Evolutionary conservation across 768 basidiomycete species (phyloP).

Genomic region (Macrolepiota albuminosa): DNA sequence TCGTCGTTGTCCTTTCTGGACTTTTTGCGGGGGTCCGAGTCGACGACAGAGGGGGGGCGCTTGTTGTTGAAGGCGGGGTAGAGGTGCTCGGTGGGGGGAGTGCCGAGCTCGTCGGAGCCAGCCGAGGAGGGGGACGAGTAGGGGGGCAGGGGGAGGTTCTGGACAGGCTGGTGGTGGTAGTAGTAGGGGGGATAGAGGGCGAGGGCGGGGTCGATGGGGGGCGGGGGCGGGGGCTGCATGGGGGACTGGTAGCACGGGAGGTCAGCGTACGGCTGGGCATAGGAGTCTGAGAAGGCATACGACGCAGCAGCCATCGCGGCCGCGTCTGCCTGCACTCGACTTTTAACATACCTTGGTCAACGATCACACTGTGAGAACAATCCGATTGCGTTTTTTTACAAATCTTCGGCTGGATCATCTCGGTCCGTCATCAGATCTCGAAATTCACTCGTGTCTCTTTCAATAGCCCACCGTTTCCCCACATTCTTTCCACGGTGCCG

Average conservation of each 20-base stretch:
- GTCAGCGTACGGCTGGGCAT: conserved; percentile 24
- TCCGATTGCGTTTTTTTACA: neutral
- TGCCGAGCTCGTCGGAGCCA: conserved; percentile 71
- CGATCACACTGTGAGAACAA: neutral
- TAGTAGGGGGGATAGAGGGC: conserved; percentile 67
- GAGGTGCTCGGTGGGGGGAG: conserved; percentile 63
- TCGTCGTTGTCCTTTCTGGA: conserved; percentile 57
- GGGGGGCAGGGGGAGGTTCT: conserved; percentile 52
- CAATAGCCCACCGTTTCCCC: too few species aligned
- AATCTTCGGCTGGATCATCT: neutral
- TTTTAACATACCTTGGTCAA: neutral
- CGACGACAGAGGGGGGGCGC: conserved; percentile 52
- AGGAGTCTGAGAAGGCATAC: conserved; percentile 26
- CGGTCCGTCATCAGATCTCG: too few species aligned
- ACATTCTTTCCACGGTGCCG: neutral
- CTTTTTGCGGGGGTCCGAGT: conserved; percentile 53
- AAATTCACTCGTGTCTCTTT: too few species aligned
- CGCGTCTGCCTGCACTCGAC: neutral
- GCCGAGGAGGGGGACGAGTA: conserved; percentile 80
- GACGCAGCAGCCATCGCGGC: neutral
- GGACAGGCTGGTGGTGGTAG: conserved; percentile 47
- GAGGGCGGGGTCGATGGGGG: conserved; percentile 68
- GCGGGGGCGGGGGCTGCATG: conserved; percentile 33
- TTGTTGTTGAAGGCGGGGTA: conserved; percentile 51
- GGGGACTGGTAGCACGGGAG: conserved; percentile 34